Evolutionary conservation across 805 yeast species (phyloP).

Genomic region (Hyphopichia homilentoma): DNA sequence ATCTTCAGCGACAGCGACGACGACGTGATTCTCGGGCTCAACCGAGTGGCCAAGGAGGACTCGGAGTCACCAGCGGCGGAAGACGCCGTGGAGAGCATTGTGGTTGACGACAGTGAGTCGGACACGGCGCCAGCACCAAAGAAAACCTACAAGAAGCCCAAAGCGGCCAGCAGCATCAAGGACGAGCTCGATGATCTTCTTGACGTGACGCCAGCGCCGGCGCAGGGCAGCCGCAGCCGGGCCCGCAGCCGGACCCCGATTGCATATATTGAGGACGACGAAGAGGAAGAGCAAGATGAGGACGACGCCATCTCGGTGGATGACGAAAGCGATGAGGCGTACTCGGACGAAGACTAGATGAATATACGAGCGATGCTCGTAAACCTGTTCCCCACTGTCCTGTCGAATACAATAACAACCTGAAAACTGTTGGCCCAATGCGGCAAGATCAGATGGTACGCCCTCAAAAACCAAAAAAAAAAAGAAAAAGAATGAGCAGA

Average conservation of each 20-base stretch:
- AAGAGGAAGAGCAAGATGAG: background rate
- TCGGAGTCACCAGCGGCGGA: too few species aligned
- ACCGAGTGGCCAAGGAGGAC: too few species aligned
- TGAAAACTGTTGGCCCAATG: too few species aligned
- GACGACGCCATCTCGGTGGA: background rate
- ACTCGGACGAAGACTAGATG: slow-evolving; percentile 5
- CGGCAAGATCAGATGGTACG: too few species aligned
- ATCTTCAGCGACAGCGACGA: slow-evolving; percentile 33
- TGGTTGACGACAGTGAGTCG: too few species aligned
- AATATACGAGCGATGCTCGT: too few species aligned
- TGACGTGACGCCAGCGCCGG: background rate
- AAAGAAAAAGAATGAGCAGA: too few species aligned
- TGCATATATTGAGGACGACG: background rate
- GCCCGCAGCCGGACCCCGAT: background rate
- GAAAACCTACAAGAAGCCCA: slow-evolving; percentile 11
- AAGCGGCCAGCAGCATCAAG: background rate
- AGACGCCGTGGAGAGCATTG: too few species aligned
- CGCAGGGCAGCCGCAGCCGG: background rate
- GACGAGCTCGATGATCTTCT: background rate
- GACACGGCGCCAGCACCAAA: slow-evolving; percentile 3
- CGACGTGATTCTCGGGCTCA: slow-evolving; percentile 23
- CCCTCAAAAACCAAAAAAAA: too few species aligned
- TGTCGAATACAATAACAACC: too few species aligned
- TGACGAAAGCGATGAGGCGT: slow-evolving; percentile 4
- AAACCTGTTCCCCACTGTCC: too few species aligned